A percentile compares a stretch with the other conserved stretches of the same genome.
phyloP scores from a whole-genome alignment of 768 basidiomycete genomes.

The Auriscalpium orientale region DNA sequence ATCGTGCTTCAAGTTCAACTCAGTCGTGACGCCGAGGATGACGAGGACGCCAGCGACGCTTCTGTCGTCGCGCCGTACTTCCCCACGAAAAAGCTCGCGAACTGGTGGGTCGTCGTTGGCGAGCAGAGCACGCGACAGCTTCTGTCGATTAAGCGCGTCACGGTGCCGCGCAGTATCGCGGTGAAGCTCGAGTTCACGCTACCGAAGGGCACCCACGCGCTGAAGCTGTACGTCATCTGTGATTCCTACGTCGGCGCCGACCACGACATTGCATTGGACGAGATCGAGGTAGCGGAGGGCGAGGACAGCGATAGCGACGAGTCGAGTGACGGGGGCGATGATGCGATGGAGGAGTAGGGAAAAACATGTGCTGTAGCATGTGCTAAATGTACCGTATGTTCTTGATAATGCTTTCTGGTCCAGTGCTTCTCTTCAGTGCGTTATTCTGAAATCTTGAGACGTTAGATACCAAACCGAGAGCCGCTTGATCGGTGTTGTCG shows the following conservation, averaged over 20 bases:
- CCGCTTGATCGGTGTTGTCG: too few species aligned
- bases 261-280: slow-evolving; percentile 79
- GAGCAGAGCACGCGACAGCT: slow-evolving; percentile 74
- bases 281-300: slow-evolving; percentile 84
- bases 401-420: too few species aligned
- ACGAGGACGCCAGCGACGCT: slow-evolving; percentile 59
- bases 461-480: too few species aligned
- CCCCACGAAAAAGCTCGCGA: slow-evolving; percentile 83
- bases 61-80: slow-evolving; percentile 90
- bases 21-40: slow-evolving; percentile 64
- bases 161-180: slow-evolving; percentile 60
- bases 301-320: slow-evolving; percentile 81
- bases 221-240: slow-evolving; percentile 88
- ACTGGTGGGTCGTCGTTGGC: slow-evolving; percentile 98
- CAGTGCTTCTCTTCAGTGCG: too few species aligned
- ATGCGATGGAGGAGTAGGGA: slow-evolving; percentile 48
- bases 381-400: too few species aligned
- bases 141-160: slow-evolving; percentile 83
- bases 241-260: slow-evolving; percentile 90
- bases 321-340: slow-evolving; percentile 56
- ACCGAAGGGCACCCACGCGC: slow-evolving; percentile 71
- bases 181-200: slow-evolving; percentile 88
- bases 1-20: slow-evolving; percentile 76
- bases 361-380: too few species aligned
- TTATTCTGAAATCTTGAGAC: too few species aligned